These are phyloP conservation scores for Penicillium occitanis DNA, from an alignment of 2,329 filamentous ascomycete genomes.

Conservation along the genomic window DNA sequence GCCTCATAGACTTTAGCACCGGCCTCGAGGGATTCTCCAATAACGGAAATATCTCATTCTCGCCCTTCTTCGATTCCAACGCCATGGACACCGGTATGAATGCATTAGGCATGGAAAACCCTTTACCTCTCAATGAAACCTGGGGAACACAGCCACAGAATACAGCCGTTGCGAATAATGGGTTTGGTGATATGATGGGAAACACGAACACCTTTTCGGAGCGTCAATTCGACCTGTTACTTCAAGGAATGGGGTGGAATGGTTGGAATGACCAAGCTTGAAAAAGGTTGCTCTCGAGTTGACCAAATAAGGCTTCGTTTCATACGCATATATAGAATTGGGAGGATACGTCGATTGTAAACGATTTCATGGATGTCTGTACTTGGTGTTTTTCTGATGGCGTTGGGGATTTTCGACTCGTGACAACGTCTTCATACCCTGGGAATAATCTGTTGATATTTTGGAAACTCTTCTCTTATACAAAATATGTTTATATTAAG, in stretches of 20 bases:
- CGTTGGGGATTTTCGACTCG: neutral
- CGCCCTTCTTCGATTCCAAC: constrained; percentile 13
- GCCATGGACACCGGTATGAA: constrained; percentile 23
- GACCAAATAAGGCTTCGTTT: neutral
- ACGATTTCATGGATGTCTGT: neutral
- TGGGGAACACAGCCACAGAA: constrained; percentile 29
- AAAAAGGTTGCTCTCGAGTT: neutral
- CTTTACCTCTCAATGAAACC: constrained; percentile 29
- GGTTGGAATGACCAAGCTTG: constrained; percentile 26
- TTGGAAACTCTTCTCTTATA: constrained; percentile 1
- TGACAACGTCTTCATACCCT: constrained; percentile 16
- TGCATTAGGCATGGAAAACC: constrained; percentile 25
- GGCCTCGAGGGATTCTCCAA: constrained; percentile 1
- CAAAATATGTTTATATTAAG: neutral
- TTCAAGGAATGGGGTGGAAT: constrained; percentile 31
- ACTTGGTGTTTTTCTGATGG: neutral
- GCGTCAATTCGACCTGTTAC: constrained; percentile 38
- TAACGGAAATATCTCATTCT: constrained; percentile 6
- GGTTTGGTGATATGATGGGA: constrained; percentile 12
- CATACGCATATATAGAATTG: neutral
- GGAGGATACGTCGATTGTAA: neutral
- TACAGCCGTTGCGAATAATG: neutral
- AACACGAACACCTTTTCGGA: constrained; percentile 33
- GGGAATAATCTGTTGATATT: constrained; percentile 7
- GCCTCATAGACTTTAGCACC: neutral